Base-by-base conservation (phyloP, 2,329 filamentous ascomycete genomes). In the Ceratocystis smalleyi region DNA sequence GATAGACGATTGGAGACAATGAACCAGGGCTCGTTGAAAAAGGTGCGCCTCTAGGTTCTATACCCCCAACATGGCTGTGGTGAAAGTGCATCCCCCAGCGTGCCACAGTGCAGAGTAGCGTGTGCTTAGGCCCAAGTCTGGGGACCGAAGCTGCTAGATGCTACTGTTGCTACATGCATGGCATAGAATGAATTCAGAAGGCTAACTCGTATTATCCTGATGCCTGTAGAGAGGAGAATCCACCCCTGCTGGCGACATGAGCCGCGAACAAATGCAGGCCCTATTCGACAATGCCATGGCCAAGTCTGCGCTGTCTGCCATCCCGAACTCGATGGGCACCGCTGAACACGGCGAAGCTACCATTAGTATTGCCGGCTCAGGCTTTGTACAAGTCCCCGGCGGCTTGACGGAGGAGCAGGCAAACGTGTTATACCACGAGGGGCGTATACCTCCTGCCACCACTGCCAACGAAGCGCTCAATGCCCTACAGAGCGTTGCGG, bases 351-450 rank as follows among this genome's bases (percentile, higher is more conserved):
- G 30, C 15, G 27, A 49, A 60, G 10, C 49, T 30, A 22, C 40
- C 45, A 22, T 22, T 63, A 40, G 55, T 51, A 35, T 61, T 8
- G 60, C 64, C 5, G 32, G 61, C 61, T 22, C 61, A 51, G 45
- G 43, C 43, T 66, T 66, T 49, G 49, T 63, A 15, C 65, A 63
- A 47, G 61, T 68, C 2, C 69, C 74, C 27, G 73, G 72, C 27
- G 74, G 72, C 6, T 69, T 78, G 68, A 77, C 75, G 61, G 68
- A 71, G 17, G 77, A 75, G 7, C 78, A 80, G 70, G 74, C 77
- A 66, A 71, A 75, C 51, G 73, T 75, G 4, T 71, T 81, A 17
- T 77, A 76, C 68, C 71, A 71, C 17, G 73, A 75, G 67, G 76
- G 76, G 51, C 73, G 71, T 47, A 78, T 78, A 62, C 75, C 75